Evolutionary conservation across 495 filamentous ascomycete genomes (phyloP), one percentile per base, ranked within the genome.

Genomic region (Usnea hakonensis): DNA sequence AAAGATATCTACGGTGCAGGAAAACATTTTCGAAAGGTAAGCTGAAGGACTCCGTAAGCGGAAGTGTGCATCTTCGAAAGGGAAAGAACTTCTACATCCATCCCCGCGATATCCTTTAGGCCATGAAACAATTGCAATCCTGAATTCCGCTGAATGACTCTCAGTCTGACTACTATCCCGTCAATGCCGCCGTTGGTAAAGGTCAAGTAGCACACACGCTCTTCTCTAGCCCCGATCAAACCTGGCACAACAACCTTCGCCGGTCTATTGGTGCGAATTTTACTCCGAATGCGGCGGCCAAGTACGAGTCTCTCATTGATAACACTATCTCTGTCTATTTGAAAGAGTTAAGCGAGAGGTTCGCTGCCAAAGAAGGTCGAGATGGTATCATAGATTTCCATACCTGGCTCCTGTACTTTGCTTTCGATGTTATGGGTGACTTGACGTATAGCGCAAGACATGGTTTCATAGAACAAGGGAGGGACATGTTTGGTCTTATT

Each of bases 1-100:
- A 89, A 87, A 69, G 77, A 78, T 10, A 92, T 94, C 33, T 94
- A 92, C 68, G 87, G 90, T 2, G 76, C 91, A 60, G 90, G 90
- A 68, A 91, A 90, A 72, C 87, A 87, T n/a, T 90, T 90, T 69
- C 76, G 75, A 60, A 93, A 92, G 80, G 86, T 89, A 63, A 48
- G 72, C 13, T 41, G 17, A 48, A 26, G 17, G 5, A 6, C 43
- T 11, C 11, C 35, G 35, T 5, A 11, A 11, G 35, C 35, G 6
- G 5, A 36, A 36, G 35, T 11, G 6, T 36, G 6, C 5, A 36
- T 11, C 6, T 36, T 11, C 35, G 35, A 36, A 36, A 36, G 35
- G 35, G 11, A 36, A 11, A 5, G 35, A n/a, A 5, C 6, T 36
- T 11, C 35, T 11, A 36, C 35, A 11, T 11, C 5, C 5, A 36